Evolutionary conservation across 805 yeast species (phyloP).

Genomic region (Wickerhamomyces canadensis): DNA sequence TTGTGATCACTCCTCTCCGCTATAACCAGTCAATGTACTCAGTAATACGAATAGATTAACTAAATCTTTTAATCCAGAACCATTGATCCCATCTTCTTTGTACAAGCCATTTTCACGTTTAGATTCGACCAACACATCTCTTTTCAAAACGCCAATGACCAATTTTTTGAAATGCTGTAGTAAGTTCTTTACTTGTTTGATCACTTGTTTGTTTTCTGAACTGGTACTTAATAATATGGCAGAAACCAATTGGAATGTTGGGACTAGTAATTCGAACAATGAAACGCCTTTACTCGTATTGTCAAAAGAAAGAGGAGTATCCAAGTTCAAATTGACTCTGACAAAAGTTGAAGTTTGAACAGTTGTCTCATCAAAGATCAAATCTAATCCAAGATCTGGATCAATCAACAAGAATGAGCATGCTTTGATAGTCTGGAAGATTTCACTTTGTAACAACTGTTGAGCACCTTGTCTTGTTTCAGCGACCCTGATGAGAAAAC

Average conservation of each 20-base stretch:
- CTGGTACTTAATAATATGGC: conserved; percentile 73
- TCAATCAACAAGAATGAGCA: conserved; percentile 59
- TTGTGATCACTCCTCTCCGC: conserved; percentile 27
- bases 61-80: conserved; percentile 42
- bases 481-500: conserved; percentile 67
- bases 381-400: conserved; percentile 70
- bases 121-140: conserved; percentile 37
- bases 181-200: conserved; percentile 45
- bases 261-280: conserved; percentile 61
- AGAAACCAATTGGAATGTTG: conserved; percentile 65
- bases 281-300: conserved; percentile 36
- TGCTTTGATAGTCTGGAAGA: conserved; percentile 56
- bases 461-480: conserved; percentile 75
- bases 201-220: conserved; percentile 58
- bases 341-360: conserved; percentile 28
- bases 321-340: conserved; percentile 44
- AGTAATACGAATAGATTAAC: conserved; percentile 51
- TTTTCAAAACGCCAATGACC: conserved; percentile 56
- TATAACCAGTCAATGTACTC: conserved; percentile 42
- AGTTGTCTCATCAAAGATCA: conserved; percentile 36
- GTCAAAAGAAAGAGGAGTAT: conserved; percentile 40
- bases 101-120: conserved; percentile 23
- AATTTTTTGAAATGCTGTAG: conserved; percentile 48
- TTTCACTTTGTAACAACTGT: conserved; percentile 65
- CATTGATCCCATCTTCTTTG: conserved; percentile 23